These are phyloP conservation scores for Pseudopyrenochaeta lycopersici DNA, from an alignment of 2,329 filamentous ascomycete genomes.

Conservation along the genomic window DNA sequence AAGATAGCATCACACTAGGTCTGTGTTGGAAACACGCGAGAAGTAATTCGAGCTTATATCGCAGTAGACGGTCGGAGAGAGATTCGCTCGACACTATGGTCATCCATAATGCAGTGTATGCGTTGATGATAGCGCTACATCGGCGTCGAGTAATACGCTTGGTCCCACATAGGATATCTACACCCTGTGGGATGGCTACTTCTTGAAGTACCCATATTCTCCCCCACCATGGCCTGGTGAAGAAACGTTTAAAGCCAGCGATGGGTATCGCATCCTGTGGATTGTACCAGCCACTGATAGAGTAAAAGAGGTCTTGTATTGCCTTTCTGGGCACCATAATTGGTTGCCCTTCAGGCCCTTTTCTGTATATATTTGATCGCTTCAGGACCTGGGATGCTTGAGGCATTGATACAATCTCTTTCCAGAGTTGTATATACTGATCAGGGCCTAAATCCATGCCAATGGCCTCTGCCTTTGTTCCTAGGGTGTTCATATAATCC, in stretches of 20 bases:
- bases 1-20: not conserved
- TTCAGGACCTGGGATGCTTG: not conserved
- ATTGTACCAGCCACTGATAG: not conserved
- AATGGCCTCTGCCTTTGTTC: slow-evolving; percentile 1
- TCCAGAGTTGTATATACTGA: not conserved
- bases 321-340: not conserved
- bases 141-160: slow-evolving; percentile 8
- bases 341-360: not conserved
- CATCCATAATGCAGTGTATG: slow-evolving; percentile 8
- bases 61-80: not conserved
- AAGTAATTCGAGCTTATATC: not conserved
- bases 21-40: not conserved
- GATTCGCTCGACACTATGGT: not conserved
- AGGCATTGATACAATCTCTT: not conserved
- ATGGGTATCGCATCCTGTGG: slow-evolving; percentile 4
- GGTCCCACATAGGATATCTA: slow-evolving; percentile 14
- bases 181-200: slow-evolving; percentile 12
- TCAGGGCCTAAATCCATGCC: not conserved
- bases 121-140: slow-evolving; percentile 10
- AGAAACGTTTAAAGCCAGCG: slow-evolving; percentile 7
- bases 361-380: too few relatives aligned
- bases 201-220: slow-evolving; percentile 25
- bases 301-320: not conserved
- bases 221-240: slow-evolving; percentile 17
- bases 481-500: slow-evolving; percentile 17